These are phyloP conservation scores for Citrullus mucosospermus DNA, from an alignment of 306 rosid species.

Conservation along the genomic window DNA sequence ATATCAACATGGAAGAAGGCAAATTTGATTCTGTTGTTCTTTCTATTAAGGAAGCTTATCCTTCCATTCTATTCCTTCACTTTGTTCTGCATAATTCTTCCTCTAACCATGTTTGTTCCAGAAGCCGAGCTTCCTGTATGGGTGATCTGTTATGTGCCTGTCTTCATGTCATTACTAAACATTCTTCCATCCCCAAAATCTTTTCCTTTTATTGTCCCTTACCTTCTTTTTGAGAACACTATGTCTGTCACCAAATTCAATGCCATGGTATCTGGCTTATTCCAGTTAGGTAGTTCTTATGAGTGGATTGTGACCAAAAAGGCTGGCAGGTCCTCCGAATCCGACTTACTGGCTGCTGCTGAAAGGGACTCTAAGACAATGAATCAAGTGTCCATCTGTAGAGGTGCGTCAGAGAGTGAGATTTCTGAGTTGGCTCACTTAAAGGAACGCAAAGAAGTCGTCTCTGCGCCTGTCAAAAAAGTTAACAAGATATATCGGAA, in stretches of 20 bases:
- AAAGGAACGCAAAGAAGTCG: conserved; percentile 40
- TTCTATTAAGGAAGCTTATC: conserved; percentile 75
- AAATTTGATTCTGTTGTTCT: conserved; percentile 74
- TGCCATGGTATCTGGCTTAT: conserved; percentile 88
- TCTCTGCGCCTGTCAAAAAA: conserved; percentile 34
- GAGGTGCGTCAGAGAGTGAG: conserved; percentile 69
- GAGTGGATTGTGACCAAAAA: conserved; percentile 95
- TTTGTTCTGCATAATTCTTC: conserved; percentile 88
- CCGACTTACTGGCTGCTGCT: conserved; percentile 64
- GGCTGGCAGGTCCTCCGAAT: conserved; percentile 83
- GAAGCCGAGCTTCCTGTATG: conserved; percentile 93
- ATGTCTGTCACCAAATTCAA: conserved; percentile 98
- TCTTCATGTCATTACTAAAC: conserved; percentile 80
- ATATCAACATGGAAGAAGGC: conserved; percentile 77
- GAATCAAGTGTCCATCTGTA: conserved; percentile 41
- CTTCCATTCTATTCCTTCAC: conserved; percentile 97
- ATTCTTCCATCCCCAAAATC: conserved; percentile 89
- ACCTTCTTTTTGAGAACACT: conserved; percentile 86
- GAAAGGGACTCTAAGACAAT: conserved; percentile 48
- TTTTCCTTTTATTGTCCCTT: conserved; percentile 84
- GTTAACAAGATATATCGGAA: conserved; percentile 65
- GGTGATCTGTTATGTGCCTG: conserved; percentile 90
- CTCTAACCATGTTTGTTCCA: conserved; percentile 89
- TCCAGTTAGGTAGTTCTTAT: conserved; percentile 88
- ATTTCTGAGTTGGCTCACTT: conserved; percentile 39